phyloP scores from a whole-genome alignment of 2,329 filamentous ascomycete genomes.

The Venturia nashicola region DNA sequence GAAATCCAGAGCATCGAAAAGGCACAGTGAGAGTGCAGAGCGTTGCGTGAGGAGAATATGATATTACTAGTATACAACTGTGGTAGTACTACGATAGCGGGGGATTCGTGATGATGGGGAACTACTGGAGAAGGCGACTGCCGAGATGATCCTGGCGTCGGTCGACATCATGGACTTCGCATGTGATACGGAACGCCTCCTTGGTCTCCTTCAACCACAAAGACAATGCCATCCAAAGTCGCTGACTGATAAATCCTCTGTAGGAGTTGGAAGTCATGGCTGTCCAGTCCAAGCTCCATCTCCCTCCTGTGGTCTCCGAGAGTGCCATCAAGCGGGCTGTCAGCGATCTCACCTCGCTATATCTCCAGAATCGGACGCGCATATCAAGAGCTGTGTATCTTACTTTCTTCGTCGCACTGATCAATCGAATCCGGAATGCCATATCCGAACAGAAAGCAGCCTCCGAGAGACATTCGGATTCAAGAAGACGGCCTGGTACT shows the following conservation, averaged over 20 bases:
- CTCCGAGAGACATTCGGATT: slow-evolving; percentile 52
- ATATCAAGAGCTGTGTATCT: slow-evolving; percentile 31
- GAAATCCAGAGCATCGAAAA: too few species aligned
- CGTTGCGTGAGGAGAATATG: too few species aligned
- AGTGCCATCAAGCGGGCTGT: slow-evolving; percentile 23
- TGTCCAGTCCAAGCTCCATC: slow-evolving; percentile 27
- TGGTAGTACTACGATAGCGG: too few species aligned
- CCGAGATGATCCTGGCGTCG: neutral
- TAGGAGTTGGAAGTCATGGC: slow-evolving; percentile 18
- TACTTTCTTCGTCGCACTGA: slow-evolving; percentile 28
- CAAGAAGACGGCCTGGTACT: slow-evolving; percentile 38
- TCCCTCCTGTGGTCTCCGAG: slow-evolving; percentile 18
- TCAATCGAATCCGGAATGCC: slow-evolving; percentile 78
- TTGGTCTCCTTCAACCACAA: neutral
- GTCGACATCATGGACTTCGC: neutral
- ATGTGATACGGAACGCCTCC: neutral
- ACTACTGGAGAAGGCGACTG: neutral
- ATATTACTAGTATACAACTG: too few species aligned
- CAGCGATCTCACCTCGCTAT: slow-evolving; percentile 24
- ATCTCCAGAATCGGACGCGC: slow-evolving; percentile 26
- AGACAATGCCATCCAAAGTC: neutral
- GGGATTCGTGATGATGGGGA: neutral
- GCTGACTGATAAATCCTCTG: neutral
- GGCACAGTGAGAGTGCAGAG: too few species aligned
- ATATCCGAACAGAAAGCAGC: slow-evolving; percentile 88